Conservation (phyloP, 2,329 filamentous ascomycete species). For the Pseudogymnoascus sp. region DNA sequence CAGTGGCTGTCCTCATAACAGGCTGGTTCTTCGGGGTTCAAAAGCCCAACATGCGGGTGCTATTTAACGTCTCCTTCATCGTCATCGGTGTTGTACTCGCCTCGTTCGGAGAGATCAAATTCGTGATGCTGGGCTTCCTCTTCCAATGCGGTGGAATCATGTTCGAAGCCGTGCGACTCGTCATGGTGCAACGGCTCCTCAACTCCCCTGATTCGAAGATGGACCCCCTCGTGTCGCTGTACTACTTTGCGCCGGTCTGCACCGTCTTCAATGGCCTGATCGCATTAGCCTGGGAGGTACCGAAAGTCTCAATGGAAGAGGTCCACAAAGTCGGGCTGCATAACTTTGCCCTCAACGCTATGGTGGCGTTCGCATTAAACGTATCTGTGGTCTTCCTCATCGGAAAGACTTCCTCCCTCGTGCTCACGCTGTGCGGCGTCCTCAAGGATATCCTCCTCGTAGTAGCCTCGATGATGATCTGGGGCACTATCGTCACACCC, state of each 20-base stretch:
- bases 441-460: constrained; percentile 85
- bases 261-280: constrained; percentile 73
- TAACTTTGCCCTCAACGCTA: constrained; percentile 67
- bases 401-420: constrained; percentile 78
- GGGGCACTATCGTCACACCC: constrained; percentile 65
- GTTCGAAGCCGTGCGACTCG: constrained; percentile 76
- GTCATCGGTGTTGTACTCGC: constrained; percentile 92
- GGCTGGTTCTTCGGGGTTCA: constrained; percentile 78
- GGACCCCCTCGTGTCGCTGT: constrained; percentile 81
- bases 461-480: constrained; percentile 71
- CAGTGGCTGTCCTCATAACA: constrained; percentile 83
- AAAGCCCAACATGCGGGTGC: constrained; percentile 74
- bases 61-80: constrained; percentile 90
- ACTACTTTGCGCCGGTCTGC: constrained; percentile 84
- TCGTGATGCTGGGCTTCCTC: constrained; percentile 71
- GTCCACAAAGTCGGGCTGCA: constrained; percentile 66
- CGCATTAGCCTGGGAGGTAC: constrained; percentile 67
- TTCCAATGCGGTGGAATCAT: constrained; percentile 72
- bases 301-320: constrained; percentile 60
- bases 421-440: constrained; percentile 80
- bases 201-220: constrained; percentile 84
- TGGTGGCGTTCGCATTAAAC: constrained; percentile 74
- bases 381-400: constrained; percentile 83
- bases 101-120: constrained; percentile 91
- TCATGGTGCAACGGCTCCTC: constrained; percentile 76